Evolutionary conservation across 1,139 yeast genomes (phyloP).

Genomic region (Suhomyces maxii): DNA sequence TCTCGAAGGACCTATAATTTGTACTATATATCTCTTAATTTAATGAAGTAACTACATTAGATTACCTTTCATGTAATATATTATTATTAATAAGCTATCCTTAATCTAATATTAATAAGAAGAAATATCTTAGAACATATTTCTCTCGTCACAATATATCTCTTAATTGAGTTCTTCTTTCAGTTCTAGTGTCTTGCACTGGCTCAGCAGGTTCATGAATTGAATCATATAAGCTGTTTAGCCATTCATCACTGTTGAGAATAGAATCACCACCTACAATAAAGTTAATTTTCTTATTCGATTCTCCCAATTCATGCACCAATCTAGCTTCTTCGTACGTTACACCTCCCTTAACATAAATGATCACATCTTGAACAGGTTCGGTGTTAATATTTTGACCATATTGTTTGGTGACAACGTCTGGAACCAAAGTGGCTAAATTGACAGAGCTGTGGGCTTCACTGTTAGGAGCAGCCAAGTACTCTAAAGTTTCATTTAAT

Average conservation of each 20-base stretch:
- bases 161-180: constrained; percentile 24
- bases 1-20: neutral
- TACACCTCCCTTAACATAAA: constrained; percentile 86
- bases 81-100: neutral
- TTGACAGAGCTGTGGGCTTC: constrained; percentile 6
- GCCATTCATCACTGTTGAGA: constrained; percentile 58
- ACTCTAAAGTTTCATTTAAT: constrained; percentile 46
- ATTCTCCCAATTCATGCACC: constrained; percentile 65
- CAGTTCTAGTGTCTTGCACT: constrained; percentile 4
- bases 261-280: constrained; percentile 80
- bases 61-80: neutral
- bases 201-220: constrained; percentile 17
- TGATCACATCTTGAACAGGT: constrained; percentile 70
- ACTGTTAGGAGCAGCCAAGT: constrained; percentile 19
- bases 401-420: constrained; percentile 32
- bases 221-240: constrained; percentile 33
- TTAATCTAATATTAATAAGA: neutral
- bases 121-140: neutral
- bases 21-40: neutral
- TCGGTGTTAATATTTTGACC: constrained; percentile 23
- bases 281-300: constrained; percentile 47
- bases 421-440: constrained; percentile 22
- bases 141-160: constrained; percentile 21
- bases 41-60: neutral
- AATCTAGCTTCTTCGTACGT: constrained; percentile 91